Conservation (phyloP, 2,329 filamentous ascomycete genomes). For the Furcasterigmium sp. region DNA sequence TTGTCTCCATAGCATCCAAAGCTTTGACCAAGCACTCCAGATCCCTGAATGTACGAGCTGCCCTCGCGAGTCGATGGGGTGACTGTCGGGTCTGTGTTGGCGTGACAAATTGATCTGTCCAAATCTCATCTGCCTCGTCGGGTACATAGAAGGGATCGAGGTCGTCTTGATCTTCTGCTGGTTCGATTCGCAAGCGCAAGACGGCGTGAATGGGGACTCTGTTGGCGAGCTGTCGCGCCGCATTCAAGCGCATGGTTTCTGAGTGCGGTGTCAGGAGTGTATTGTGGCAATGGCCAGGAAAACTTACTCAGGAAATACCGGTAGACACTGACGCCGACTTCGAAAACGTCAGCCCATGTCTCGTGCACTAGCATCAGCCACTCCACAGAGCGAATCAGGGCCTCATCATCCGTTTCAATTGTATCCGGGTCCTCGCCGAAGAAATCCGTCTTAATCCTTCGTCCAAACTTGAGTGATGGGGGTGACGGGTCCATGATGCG, state of each 20-base stretch:
- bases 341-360: conserved; percentile 67
- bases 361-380: conserved; percentile 77
- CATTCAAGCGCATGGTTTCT: conserved; percentile 47
- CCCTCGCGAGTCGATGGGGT: conserved; percentile 38
- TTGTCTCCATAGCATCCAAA: conserved; percentile 64
- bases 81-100: conserved; percentile 27
- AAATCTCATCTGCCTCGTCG: conserved; percentile 32
- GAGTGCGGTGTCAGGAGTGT: conserved; percentile 15
- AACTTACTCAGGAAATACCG: conserved; percentile 77
- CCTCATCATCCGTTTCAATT: conserved; percentile 58
- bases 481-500: conserved; percentile 41
- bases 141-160: conserved; percentile 21
- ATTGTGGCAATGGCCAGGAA: conserved; percentile 13
- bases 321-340: conserved; percentile 66
- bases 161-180: conserved; percentile 28
- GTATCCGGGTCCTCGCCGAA: conserved; percentile 55
- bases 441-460: conserved; percentile 65
- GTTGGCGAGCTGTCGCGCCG: conserved; percentile 47
- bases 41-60: conserved; percentile 61
- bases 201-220: conserved; percentile 46
- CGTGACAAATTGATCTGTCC: conserved; percentile 29
- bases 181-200: conserved; percentile 32
- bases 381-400: conserved; percentile 72
- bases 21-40: conserved; percentile 62
- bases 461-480: conserved; percentile 53